A percentile compares a stretch with the other conserved stretches of the same genome.
phyloP scores from a whole-genome alignment of 176 grass and related monocot species.

The Hyparrhenia diplandra region DNA sequence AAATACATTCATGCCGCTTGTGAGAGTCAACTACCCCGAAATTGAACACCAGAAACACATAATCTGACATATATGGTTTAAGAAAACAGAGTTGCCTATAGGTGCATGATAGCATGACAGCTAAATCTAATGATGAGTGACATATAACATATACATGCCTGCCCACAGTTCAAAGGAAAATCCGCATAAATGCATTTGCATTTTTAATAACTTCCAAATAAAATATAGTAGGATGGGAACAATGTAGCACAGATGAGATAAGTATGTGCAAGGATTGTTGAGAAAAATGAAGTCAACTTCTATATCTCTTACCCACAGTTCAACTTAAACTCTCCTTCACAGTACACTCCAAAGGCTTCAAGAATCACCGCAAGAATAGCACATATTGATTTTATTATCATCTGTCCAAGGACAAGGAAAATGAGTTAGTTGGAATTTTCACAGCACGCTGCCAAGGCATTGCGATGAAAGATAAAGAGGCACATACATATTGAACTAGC shows the following conservation, averaged over 20 bases:
- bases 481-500: constrained; percentile 89
- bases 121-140: neutral
- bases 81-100: neutral
- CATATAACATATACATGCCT: neutral
- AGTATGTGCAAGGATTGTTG: neutral
- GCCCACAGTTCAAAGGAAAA: neutral
- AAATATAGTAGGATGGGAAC: neutral
- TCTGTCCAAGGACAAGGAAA: constrained; percentile 34
- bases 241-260: constrained; percentile 1
- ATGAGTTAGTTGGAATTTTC: neutral
- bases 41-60: neutral
- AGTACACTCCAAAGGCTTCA: constrained; percentile 81
- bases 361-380: constrained; percentile 87
- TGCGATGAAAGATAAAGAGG: constrained; percentile 14
- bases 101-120: neutral
- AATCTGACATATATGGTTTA: neutral
- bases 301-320: constrained; percentile 68
- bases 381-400: constrained; percentile 90
- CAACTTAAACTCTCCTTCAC: constrained; percentile 94
- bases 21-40: neutral
- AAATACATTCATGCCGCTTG: neutral
- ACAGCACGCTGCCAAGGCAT: neutral
- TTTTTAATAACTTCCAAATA: neutral
- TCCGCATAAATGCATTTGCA: neutral
- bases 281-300: neutral